Evolutionary conservation across 495 filamentous ascomycete species (phyloP).

Genomic region (Penicillium herquei): DNA sequence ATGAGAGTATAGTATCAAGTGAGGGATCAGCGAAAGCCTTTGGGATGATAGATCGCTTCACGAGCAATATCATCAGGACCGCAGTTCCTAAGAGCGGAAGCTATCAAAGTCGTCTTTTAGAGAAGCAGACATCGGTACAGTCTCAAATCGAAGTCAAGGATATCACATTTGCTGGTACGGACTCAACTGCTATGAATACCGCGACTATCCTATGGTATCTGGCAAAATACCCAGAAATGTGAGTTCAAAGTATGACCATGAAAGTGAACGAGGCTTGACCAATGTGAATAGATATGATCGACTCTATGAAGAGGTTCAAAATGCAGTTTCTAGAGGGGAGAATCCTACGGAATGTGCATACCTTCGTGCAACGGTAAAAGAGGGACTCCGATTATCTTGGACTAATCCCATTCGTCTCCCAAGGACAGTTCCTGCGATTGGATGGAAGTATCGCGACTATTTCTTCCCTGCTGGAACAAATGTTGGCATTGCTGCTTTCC

Average conservation of each 20-base stretch:
- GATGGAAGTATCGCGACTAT: conserved; percentile 35
- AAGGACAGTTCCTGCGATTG: conserved; percentile 40
- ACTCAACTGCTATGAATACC: conserved; percentile 47
- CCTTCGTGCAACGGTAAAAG: conserved; percentile 41
- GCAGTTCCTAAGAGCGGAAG: conserved; percentile 27
- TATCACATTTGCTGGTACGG: conserved; percentile 37
- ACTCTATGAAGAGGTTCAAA: conserved; percentile 35
- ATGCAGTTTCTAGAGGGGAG: conserved; percentile 15
- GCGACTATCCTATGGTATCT: conserved; percentile 44
- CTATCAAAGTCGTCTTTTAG: conserved; percentile 48
- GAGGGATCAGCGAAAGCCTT: conserved; percentile 28
- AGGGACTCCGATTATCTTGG: conserved; percentile 46
- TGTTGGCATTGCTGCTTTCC: conserved; percentile 40
- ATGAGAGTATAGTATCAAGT: conserved; percentile 25
- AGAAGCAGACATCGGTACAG: conserved; percentile 37
- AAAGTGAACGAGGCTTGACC: background rate
- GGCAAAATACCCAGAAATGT: conserved; percentile 40
- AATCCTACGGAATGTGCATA: conserved; percentile 37
- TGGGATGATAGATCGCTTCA: conserved; percentile 37
- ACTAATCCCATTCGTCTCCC: conserved; percentile 51
- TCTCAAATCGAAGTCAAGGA: conserved; percentile 45
- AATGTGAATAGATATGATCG: conserved; percentile 26
- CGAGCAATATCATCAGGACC: conserved; percentile 28
- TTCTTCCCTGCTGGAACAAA: conserved; percentile 42
- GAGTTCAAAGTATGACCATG: conserved; percentile 5